Percentiles rank a stretch among this genome's conserved stretches.
phyloP scores from a whole-genome alignment of 139 green algal genomes.

The Trebouxia sp. region DNA sequence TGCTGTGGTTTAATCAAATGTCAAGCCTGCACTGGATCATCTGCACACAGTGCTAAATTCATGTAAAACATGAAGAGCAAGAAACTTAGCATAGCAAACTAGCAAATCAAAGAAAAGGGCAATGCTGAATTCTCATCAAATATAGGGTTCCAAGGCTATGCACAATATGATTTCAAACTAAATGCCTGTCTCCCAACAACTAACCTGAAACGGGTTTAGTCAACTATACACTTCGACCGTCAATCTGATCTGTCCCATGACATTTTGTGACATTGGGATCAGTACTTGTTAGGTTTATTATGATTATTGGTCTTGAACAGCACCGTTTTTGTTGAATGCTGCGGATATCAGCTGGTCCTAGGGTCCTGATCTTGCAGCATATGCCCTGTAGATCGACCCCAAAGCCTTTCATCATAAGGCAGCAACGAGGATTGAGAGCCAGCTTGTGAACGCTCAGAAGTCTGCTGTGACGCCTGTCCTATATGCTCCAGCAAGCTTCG shows the following conservation, averaged over 20 bases:
- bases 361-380: not conserved
- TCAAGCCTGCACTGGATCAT: too few species aligned
- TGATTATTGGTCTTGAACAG: not conserved
- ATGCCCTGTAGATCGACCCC: too few species aligned
- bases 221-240: too few species aligned
- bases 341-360: not conserved
- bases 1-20: too few species aligned
- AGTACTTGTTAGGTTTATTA: not conserved
- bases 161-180: not conserved
- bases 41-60: not conserved
- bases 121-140: too few species aligned
- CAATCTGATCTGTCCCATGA: too few species aligned
- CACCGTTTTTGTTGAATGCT: not conserved
- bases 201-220: too few species aligned
- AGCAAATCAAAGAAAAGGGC: too few species aligned
- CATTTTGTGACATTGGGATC: too few species aligned
- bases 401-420: not conserved
- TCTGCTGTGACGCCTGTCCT: not conserved
- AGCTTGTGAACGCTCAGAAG: not conserved
- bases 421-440: not conserved
- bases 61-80: not conserved
- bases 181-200: not conserved
- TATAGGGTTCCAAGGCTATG: too few species aligned
- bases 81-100: too few species aligned
- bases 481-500: not conserved